phyloP scores from a whole-genome alignment of 2,329 filamentous ascomycete species.

The Blastomyces parvus region DNA sequence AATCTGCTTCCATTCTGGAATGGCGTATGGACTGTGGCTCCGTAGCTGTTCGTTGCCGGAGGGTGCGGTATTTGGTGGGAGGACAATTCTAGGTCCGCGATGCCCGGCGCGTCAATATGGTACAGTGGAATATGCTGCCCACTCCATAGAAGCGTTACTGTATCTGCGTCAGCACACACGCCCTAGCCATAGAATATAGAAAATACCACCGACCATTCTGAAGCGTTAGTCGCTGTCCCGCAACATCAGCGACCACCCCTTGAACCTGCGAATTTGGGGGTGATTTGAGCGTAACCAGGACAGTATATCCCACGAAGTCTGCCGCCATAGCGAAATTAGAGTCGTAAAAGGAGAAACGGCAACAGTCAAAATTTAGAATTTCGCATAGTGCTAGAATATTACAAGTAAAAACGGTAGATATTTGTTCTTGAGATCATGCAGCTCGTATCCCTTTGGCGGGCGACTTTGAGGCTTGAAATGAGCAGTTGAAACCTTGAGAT shows the following conservation, averaged over 20 bases:
- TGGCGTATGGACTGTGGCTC: background rate
- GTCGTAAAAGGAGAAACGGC: background rate
- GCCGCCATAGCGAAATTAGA: constrained; percentile 47
- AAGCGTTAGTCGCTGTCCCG: constrained; percentile 59
- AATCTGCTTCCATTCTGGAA: background rate
- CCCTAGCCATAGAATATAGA: background rate
- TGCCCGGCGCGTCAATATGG: constrained; percentile 48
- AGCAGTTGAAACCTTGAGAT: background rate
- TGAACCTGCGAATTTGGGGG: constrained; percentile 56
- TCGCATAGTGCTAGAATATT: background rate
- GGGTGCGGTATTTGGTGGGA: constrained; percentile 18
- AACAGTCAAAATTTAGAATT: background rate
- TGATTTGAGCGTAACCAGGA: constrained; percentile 60
- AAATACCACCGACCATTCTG: constrained; percentile 53
- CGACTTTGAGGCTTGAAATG: background rate
- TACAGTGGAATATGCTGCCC: constrained; percentile 46
- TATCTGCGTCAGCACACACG: constrained; percentile 28
- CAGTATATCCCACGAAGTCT: constrained; percentile 66
- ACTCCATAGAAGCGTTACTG: constrained; percentile 42
- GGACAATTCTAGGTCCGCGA: constrained; percentile 50
- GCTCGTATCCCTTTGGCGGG: too few relatives aligned
- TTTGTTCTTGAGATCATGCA: background rate
- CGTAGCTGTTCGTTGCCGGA: background rate
- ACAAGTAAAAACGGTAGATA: background rate
- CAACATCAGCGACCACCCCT: constrained; percentile 61